Evolutionary conservation across 2,329 filamentous ascomycete species (phyloP), one percentile per base, ranked within the genome.

Genomic region (Furcasterigmium furcatum): DNA sequence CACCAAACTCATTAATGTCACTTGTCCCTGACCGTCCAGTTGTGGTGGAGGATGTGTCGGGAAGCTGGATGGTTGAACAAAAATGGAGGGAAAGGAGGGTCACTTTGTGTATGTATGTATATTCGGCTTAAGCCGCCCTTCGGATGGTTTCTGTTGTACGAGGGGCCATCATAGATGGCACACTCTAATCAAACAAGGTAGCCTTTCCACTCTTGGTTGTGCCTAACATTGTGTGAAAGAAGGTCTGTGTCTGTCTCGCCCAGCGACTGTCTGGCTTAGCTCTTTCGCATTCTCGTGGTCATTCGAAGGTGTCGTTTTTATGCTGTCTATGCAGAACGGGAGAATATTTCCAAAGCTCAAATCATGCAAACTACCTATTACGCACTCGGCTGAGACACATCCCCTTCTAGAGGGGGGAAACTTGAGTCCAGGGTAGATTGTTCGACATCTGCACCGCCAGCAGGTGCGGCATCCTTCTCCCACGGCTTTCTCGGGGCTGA

Each of bases 401-500:
- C 58, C 36, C 55, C 45, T 2, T 58, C 51, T n/a, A 64, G 47
- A 2, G 61, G 58, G 9, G 62, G 65, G 21, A 65, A 63, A 22
- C 66, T 58, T n/a, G 49, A 30, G 18, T 73, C 66, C 19, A 66
- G 52, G 9, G 67, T 47, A 5, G 61, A 44, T 5, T 46, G 47
- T n/a, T n/a, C n/a, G n/a, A n/a, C n/a, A n/a, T n/a, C n/a, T n/a
- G n/a, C n/a, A 7, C 41, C 44, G 8, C 20, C 44, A 35, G 45
- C 38, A 5, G 41, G n/a, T n/a, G n/a, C 47, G 13, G 32, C 27
- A 9, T 79, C 73, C 55, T 74, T 87, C 69, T 96, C 91, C 91
- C 91, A 96, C 1, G 91, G 91, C 66, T 82, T 82, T 43, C 60
- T 70, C 0, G 77, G 75, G 12, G 70, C 76, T 20, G 67, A 53